Evolutionary conservation across 2,329 filamentous ascomycete genomes (phyloP), one percentile per base, ranked within the genome.

Genomic region (Ilyonectria robusta): DNA sequence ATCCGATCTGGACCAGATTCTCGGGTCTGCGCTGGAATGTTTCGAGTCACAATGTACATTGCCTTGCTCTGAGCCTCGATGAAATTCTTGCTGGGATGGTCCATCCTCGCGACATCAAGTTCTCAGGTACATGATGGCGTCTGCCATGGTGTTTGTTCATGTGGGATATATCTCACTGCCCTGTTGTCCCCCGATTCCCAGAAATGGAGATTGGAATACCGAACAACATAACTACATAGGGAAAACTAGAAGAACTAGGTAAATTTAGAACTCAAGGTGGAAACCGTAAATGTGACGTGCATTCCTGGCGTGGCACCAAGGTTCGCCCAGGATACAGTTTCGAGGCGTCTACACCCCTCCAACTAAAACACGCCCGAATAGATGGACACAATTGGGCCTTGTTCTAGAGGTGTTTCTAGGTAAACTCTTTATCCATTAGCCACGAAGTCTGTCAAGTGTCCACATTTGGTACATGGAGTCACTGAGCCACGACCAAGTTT

Each of bases 11-110:
- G 21, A 55, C 56, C 65, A 33, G n/a, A 26, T 47, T 29, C 33
- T 58, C 56, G 59, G 51, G 29, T 42, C 8, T 23, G 19, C 10
- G 8, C 6, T 62, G 65, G 57, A 65, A 69, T 68, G 65, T 21
- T 33, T 35, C 35, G 42, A 65, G 60, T 65, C 67, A 69, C 65
- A 46, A 29, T 23, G 19, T 15, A 6, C 50, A 44, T 58, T 35
- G 8, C 40, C 7, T 15, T 2, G 8, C 42, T 37, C 15, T 50
- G 50, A 65, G 58, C 33, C 48, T 35, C 26, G 50, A 11, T 17
- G 11, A 19, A 53, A 2, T 11, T 21, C n/a, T 23, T 33, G 8
- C 31, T 33, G 2, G 11, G 31, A 33, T 33, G 31, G 7, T 3
- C 31, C 8, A 33, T 10, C 31, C 8, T 33, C 4, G 31, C 11